A percentile compares a stretch with the other conserved stretches of the same genome.
Evolutionary conservation across 495 filamentous ascomycete species (phyloP).

Genomic region (Neurospora terricola): DNA sequence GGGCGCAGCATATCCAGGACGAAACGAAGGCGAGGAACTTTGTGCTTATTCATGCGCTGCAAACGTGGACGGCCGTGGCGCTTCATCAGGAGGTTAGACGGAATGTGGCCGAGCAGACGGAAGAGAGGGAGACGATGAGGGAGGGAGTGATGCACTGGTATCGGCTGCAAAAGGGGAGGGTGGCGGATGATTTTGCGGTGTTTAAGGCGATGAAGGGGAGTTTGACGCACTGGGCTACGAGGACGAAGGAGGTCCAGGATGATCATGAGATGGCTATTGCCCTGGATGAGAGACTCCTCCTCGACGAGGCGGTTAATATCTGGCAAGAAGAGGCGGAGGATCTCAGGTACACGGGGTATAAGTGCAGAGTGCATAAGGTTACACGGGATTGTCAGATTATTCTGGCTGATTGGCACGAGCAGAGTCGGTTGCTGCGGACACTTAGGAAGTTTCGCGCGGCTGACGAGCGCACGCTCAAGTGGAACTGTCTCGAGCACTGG

Average conservation of each 20-base stretch:
- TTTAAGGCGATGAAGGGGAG: not conserved
- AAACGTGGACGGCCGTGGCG: slow-evolving; percentile 17
- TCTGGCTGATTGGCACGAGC: slow-evolving; percentile 18
- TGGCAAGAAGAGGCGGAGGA: slow-evolving; percentile 21
- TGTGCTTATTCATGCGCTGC: slow-evolving; percentile 36
- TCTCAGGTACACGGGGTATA: slow-evolving; percentile 10
- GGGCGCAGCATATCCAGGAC: slow-evolving; percentile 62
- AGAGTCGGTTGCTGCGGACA: slow-evolving; percentile 11
- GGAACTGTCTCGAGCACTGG: slow-evolving; percentile 9
- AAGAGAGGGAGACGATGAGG: slow-evolving; percentile 11
- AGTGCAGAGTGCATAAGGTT: slow-evolving; percentile 8
- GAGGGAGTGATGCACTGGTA: not conserved
- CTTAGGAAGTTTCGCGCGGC: slow-evolving; percentile 9
- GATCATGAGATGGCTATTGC: slow-evolving; percentile 13
- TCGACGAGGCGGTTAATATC: slow-evolving; percentile 18
- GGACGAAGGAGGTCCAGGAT: slow-evolving; percentile 5
- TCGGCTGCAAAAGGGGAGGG: slow-evolving; percentile 7
- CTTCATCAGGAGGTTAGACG: slow-evolving; percentile 21
- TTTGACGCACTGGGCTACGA: slow-evolving; percentile 9
- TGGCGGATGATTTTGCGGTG: slow-evolving; percentile 13
- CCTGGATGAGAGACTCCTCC: slow-evolving; percentile 19
- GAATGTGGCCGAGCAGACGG: slow-evolving; percentile 11
- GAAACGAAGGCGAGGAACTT: slow-evolving; percentile 62
- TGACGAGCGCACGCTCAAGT: slow-evolving; percentile 4
- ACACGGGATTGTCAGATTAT: slow-evolving; percentile 4